Conservation (phyloP, 1,284 basidiomycete species). For the Testicularia cyperi region DNA sequence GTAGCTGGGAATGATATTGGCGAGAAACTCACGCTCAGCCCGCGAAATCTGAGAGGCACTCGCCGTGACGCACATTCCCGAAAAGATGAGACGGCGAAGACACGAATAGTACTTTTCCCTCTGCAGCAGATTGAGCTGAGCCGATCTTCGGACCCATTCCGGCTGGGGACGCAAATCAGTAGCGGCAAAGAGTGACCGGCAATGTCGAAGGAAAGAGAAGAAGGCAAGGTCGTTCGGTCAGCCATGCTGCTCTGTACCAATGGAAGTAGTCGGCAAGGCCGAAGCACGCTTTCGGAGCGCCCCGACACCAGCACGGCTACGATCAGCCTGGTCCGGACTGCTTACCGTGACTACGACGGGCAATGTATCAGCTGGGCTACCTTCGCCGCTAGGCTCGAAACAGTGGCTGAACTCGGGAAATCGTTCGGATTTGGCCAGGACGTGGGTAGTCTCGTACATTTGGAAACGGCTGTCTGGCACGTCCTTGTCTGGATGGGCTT, state of each 20-base stretch:
- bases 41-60: conserved; percentile 64
- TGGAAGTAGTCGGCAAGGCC: too few species aligned
- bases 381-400: conserved; percentile 22
- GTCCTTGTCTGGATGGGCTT: too few species aligned
- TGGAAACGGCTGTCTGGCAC: too few species aligned
- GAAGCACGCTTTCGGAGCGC: too few species aligned
- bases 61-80: conserved; percentile 69
- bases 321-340: too few species aligned
- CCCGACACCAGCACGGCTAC: too few species aligned
- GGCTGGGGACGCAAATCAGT: conserved; percentile 26
- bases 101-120: conserved; percentile 69
- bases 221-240: too few species aligned
- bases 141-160: conserved; percentile 41
- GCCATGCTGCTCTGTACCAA: too few species aligned
- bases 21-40: conserved; percentile 72
- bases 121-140: conserved; percentile 30
- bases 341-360: conserved; percentile 30
- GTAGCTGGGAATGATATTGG: conserved; percentile 71
- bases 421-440: conserved; percentile 65
- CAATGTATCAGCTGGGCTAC: background rate
- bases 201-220: conserved; percentile 1
- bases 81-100: conserved; percentile 76
- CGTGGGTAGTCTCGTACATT: conserved; percentile 58
- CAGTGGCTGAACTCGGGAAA: conserved; percentile 64
- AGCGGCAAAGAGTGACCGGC: too few species aligned